Base-by-base conservation (phyloP, 805 yeast species). In the Metschnikowia similis region DNA sequence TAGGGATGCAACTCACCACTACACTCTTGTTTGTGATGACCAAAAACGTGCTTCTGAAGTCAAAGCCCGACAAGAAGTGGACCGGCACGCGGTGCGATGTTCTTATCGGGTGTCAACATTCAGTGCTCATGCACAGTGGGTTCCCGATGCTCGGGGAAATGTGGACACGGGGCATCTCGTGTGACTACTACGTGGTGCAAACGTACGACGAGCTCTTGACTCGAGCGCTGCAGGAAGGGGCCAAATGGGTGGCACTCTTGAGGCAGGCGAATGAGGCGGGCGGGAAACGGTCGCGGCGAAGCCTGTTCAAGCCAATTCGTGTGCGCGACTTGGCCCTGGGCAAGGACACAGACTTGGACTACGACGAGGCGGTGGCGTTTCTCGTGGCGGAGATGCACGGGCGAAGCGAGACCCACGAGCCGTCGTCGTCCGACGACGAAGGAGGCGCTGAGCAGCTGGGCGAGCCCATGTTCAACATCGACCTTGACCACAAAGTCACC, bases 1-100 rank as follows among this genome's bases (percentile, higher is more conserved):
- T 91, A 39, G 98, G 99, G 0, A 85, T 94, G 61, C 85, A 89
- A 53, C 66, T 94, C 49, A 88, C 94, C 0, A 82, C 73, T 8
- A 66, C 71, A 0, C 65, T 70, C 29, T 51, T 73, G 52, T 71
- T 72, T 53, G 51, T 69, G 32, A 49, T 71, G 48, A 64, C 71
- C 65, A 71, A 70, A 54, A 66, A 64, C 37, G 40, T 29, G 27
- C 40, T 34, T 30, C 41, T 27, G 21, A 37, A 49, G 3, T 11
- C 42, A 9, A 27, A 42, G 55, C 73, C 73, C 28, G 67, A 79
- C 4, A 80, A 82, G 70, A 45, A 62, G 60, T 61, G 66, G 62
- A 41, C 62, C 59, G 11, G 57, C 58, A 35, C 81, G 83, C 75
- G 96, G 56, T 90, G 96, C 65, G 92, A 89, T 59, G 95, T 91